A percentile compares a stretch with the other conserved stretches of the same genome.
Evolutionary conservation across 331 rosid genomes (phyloP).

Genomic region (Quercus phellos): DNA sequence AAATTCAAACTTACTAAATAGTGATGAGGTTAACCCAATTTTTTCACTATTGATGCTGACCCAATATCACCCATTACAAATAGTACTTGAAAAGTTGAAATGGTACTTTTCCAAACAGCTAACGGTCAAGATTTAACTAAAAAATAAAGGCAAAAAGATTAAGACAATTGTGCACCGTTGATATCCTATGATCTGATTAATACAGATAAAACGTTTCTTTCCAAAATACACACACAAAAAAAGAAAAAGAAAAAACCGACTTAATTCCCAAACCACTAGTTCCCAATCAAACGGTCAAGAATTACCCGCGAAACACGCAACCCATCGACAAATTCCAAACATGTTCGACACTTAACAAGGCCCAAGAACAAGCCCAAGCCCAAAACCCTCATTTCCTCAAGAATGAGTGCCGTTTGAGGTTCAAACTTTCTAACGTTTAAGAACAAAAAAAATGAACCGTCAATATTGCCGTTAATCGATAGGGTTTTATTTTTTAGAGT

Average conservation of each 20-base stretch:
- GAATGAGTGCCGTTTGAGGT: slow-evolving; percentile 72
- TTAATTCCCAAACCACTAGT: background rate
- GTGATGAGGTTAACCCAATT: too few species aligned
- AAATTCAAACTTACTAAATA: too few species aligned
- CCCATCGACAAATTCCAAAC: slow-evolving; percentile 18
- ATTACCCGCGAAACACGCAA: slow-evolving; percentile 18
- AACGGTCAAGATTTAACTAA: background rate
- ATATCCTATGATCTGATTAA: slow-evolving; percentile 1
- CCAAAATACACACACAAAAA: background rate
- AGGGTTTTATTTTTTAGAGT: slow-evolving; percentile 20
- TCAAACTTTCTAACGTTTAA: slow-evolving; percentile 49
- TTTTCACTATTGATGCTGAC: too few species aligned
- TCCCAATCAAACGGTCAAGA: slow-evolving; percentile 45
- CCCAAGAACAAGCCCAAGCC: too few species aligned
- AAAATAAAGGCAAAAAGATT: background rate
- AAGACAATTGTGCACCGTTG: background rate
- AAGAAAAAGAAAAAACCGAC: background rate
- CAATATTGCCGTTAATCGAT: slow-evolving; percentile 35
- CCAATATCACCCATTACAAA: background rate
- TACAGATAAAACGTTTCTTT: slow-evolving; percentile 30
- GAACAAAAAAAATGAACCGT: slow-evolving; percentile 7
- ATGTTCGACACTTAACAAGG: slow-evolving; percentile 37
- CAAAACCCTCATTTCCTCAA: too few species aligned
- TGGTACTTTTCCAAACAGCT: too few species aligned
- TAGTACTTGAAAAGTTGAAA: background rate